Evolutionary conservation across 1,284 basidiomycete genomes (phyloP).

Genomic region (Sporisorium graminicola): DNA sequence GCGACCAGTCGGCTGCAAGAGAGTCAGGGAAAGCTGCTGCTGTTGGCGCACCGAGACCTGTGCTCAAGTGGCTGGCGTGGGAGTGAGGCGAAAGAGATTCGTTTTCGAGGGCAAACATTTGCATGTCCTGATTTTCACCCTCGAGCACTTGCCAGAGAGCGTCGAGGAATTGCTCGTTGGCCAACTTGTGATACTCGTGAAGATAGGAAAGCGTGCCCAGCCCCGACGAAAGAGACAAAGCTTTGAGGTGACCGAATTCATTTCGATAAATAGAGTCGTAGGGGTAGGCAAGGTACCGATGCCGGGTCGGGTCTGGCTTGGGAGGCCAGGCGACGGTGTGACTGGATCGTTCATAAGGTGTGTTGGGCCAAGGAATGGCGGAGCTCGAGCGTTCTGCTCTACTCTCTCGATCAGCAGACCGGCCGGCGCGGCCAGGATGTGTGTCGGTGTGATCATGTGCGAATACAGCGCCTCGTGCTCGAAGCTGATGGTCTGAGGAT

Average conservation of each 20-base stretch:
- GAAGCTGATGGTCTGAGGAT: constrained; percentile 8
- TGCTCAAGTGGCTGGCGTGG: constrained; percentile 30
- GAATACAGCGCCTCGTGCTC: not conserved
- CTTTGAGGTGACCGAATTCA: constrained; percentile 53
- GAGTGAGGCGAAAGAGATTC: constrained; percentile 44
- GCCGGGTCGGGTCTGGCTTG: constrained; percentile 41
- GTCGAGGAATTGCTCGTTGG: constrained; percentile 54
- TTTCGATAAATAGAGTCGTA: constrained; percentile 54
- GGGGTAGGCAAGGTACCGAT: constrained; percentile 50
- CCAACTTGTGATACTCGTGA: constrained; percentile 54
- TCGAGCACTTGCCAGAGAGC: constrained; percentile 53
- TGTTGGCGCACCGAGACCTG: constrained; percentile 21
- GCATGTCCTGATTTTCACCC: constrained; percentile 51
- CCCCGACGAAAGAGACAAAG: constrained; percentile 46
- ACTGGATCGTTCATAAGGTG: constrained; percentile 41
- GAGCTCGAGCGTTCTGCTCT: constrained; percentile 36
- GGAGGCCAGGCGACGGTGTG: constrained; percentile 52
- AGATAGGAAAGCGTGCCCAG: constrained; percentile 53
- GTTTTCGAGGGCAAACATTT: constrained; percentile 52
- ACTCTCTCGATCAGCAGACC: constrained; percentile 17
- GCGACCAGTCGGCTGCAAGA: constrained; percentile 41
- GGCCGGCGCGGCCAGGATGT: constrained; percentile 12
- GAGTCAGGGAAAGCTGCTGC: constrained; percentile 33
- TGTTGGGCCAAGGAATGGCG: constrained; percentile 51
- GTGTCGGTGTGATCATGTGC: constrained; percentile 12